Base-by-base conservation (phyloP, 768 basidiomycete species). In the Sporobolomyces phaffii region DNA sequence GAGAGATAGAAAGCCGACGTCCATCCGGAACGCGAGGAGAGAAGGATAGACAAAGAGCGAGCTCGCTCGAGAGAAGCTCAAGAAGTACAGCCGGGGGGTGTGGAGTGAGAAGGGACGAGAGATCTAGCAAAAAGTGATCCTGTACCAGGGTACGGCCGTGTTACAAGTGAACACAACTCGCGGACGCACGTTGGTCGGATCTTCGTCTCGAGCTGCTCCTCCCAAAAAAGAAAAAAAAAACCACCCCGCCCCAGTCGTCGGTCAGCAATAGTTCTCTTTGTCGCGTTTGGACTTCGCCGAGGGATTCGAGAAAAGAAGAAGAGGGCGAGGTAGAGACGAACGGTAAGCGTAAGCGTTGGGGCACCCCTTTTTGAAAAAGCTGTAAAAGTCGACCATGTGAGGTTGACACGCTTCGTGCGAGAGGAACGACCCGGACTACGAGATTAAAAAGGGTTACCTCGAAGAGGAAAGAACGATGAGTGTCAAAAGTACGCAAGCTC, bases 351-450 rank as follows among this genome's bases (percentile, higher is more conserved):
- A 63, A 13, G 62, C 62, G 44, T 48, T 31, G 7, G n/a, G 24
- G 36, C 62, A 63, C 14, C 62, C 53, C 34, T 48, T 15, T 18
- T 63, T 63, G 62, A 63, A 63, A 45, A 29, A 63, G 11, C 38
- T 36, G 45, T 63, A 63, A n/a, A 28, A 48, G 5, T 63, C 62
- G 13, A 63, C 53, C 36, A 40, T 36, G 2, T 56, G 20, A 10
- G 43, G 29, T 22, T 28, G 2, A 31, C 62, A 62, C 13, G 52
- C 36, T 28, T 29, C 43, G 45, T 45, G 43, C 2, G 11, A n/a
- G n/a, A 45, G 28, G 52, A 36, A 62, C 5, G 41, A 3, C 17
- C 62, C 62, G 33, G 52, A 54, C 62, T 62, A 31, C 5, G 15
- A 29, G 28, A 58, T 24, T 18, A 4, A 38, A 17, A 38, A 17